Conservation (phyloP, 805 yeast genomes). For the Cephaloascus fragrans region DNA sequence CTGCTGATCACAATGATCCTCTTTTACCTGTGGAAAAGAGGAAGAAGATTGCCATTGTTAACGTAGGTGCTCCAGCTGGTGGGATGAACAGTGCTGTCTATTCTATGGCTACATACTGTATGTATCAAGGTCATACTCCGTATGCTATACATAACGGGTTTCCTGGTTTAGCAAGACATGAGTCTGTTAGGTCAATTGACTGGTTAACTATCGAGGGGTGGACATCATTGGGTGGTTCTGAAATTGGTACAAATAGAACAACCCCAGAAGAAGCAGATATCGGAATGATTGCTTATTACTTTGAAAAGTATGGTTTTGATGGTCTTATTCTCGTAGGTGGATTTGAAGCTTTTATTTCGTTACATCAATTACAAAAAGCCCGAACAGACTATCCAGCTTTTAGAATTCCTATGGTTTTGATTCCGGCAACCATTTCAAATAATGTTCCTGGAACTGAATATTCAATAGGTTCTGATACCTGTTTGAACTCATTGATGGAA, state of each 20-base stretch:
- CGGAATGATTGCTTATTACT: slow-evolving; percentile 64
- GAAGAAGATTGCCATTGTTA: slow-evolving; percentile 57
- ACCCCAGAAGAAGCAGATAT: slow-evolving; percentile 57
- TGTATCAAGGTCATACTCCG: slow-evolving; percentile 66
- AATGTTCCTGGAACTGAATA: slow-evolving; percentile 80
- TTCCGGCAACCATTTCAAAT: slow-evolving; percentile 75
- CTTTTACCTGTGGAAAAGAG: slow-evolving; percentile 39
- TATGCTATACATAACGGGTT: slow-evolving; percentile 71
- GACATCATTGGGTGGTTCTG: slow-evolving; percentile 72
- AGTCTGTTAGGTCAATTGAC: slow-evolving; percentile 43
- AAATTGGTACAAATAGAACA: slow-evolving; percentile 70
- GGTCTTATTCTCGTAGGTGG: slow-evolving; percentile 76
- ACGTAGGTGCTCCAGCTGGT: slow-evolving; percentile 76
- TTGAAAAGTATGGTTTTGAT: slow-evolving; percentile 57
- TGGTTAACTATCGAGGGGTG: slow-evolving; percentile 71
- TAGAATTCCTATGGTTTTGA: slow-evolving; percentile 66
- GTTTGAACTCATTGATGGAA: slow-evolving; percentile 58
- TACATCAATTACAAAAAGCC: slow-evolving; percentile 55
- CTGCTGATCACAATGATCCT: slow-evolving; percentile 62
- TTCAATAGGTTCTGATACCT: slow-evolving; percentile 68
- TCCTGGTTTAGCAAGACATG: slow-evolving; percentile 58
- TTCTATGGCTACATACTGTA: slow-evolving; percentile 65
- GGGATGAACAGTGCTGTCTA: slow-evolving; percentile 73
- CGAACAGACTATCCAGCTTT: slow-evolving; percentile 58
- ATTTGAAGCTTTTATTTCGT: slow-evolving; percentile 68